phyloP scores from a whole-genome alignment of 345 rosid species.

The Stellera chamaejasme region DNA sequence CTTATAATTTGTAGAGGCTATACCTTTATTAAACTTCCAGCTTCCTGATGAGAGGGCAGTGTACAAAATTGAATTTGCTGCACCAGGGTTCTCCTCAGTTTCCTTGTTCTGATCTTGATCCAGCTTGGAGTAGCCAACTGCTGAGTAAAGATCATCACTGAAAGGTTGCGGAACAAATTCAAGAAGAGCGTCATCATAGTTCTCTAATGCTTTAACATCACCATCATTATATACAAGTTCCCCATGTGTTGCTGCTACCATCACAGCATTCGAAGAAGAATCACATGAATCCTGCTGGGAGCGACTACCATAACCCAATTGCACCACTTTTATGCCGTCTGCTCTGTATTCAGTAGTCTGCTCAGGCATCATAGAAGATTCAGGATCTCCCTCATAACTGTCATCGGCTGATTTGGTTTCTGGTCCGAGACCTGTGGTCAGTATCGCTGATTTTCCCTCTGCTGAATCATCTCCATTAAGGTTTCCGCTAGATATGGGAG shows the following conservation, averaged over 20 bases:
- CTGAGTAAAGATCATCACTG: slow-evolving; percentile 19
- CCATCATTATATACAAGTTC: slow-evolving; percentile 9
- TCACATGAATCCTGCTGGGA: slow-evolving; percentile 5
- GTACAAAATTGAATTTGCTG: slow-evolving; percentile 26
- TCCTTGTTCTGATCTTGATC: slow-evolving; percentile 41
- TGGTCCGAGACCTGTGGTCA: slow-evolving; percentile 10
- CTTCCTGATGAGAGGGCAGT: slow-evolving; percentile 72
- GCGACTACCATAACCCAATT: slow-evolving; percentile 9
- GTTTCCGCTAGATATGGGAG: slow-evolving; percentile 10
- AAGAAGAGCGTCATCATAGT: slow-evolving; percentile 20
- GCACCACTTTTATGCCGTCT: slow-evolving; percentile 10
- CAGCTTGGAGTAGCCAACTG: slow-evolving; percentile 20
- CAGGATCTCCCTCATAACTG: slow-evolving; percentile 29
- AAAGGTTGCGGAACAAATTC: slow-evolving; percentile 18
- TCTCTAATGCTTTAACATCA: slow-evolving; percentile 14
- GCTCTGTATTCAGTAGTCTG: slow-evolving; percentile 16
- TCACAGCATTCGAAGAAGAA: slow-evolving; percentile 10
- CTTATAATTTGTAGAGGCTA: not conserved
- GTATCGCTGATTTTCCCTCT: slow-evolving; percentile 13
- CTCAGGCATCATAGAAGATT: slow-evolving; percentile 13
- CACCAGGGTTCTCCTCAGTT: slow-evolving; percentile 29
- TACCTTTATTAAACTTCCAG: slow-evolving; percentile 63
- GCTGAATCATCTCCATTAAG: slow-evolving; percentile 9
- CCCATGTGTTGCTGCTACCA: not conserved
- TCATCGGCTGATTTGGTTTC: slow-evolving; percentile 35